Conservation (phyloP, 306 rosid species). For the Castanospermum australe region DNA sequence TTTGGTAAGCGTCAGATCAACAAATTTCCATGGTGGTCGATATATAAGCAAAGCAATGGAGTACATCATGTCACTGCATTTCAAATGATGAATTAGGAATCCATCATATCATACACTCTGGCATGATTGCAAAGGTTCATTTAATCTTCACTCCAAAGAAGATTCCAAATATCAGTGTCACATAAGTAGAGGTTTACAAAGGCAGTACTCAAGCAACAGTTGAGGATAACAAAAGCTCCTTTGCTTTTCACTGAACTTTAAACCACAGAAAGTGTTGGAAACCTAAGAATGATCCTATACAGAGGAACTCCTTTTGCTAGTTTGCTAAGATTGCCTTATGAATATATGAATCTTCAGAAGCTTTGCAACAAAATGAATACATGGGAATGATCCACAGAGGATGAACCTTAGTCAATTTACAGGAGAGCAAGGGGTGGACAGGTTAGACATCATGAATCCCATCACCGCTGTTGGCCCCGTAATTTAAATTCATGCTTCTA, state of each 20-base stretch:
- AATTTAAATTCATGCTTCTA: slow-evolving; percentile 38
- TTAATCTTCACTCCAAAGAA: background rate
- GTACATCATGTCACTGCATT: background rate
- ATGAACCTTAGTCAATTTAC: slow-evolving; percentile 22
- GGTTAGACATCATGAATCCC: slow-evolving; percentile 20
- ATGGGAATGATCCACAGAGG: background rate
- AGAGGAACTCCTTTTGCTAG: background rate
- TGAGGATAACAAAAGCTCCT: background rate
- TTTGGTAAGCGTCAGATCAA: background rate
- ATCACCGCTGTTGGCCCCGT: slow-evolving; percentile 28
- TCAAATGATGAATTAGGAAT: background rate
- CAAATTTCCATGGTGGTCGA: background rate
- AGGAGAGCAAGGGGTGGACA: background rate
- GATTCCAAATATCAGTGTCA: background rate
- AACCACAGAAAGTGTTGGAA: background rate
- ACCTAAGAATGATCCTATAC: slow-evolving; percentile 19
- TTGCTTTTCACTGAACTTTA: background rate
- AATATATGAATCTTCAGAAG: slow-evolving; percentile 23
- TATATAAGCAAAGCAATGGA: background rate
- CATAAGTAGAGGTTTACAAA: background rate
- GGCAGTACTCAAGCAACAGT: background rate
- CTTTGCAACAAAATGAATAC: slow-evolving; percentile 15
- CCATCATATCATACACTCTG: slow-evolving; percentile 2
- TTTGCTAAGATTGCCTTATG: background rate
- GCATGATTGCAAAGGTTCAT: background rate